Evolutionary conservation across 306 rosid species (phyloP), one percentile per base, ranked within the genome.

Genomic region (Citrullus amarus): DNA sequence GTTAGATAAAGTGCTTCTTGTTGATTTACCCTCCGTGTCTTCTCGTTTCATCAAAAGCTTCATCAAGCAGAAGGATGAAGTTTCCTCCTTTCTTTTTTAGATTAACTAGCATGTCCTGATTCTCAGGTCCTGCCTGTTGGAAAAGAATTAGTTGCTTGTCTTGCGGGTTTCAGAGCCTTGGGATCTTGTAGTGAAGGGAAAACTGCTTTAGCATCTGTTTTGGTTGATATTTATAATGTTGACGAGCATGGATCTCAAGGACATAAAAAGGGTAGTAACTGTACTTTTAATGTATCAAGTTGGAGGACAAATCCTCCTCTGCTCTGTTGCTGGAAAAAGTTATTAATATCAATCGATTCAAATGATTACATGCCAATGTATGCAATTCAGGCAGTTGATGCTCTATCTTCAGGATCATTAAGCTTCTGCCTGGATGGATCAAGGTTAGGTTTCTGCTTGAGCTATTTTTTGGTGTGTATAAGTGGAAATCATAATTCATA

Each of bases 111-210:
- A 5, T 78, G 9, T 77, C 34, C 75, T 71, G 39, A 84, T 92
- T 53, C 83, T 78, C 83, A 95, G 99, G 98, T 88, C 79, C 87
- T 95, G 54, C 97, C 96, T 62, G 87, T 85, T 80, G 99, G 99
- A 63, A 92, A 86, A 81, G 99, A 95, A 87, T 86, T 92, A 84
- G 89, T 90, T 71, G 96, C 95, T 38, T 89, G 96, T 80, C 93
- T 95, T 73, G 57, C 88, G 43, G 89, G 96, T 65, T 90, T 95
- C 80, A 86, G 87, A 83, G 96, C 84, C 72, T 80, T 95, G 77
- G 91, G 93, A 84, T 86, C 89, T 59, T 87, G 88, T 79, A 74
- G 58, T 85, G 90, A 86, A 80, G 97, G 96, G 81, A 89, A 71
- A 88, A 85, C 55, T 86, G 89, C 96, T 81, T 80, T 95, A 80